Base-by-base conservation (phyloP, 768 basidiomycete species). In the Mycena galericulata region DNA sequence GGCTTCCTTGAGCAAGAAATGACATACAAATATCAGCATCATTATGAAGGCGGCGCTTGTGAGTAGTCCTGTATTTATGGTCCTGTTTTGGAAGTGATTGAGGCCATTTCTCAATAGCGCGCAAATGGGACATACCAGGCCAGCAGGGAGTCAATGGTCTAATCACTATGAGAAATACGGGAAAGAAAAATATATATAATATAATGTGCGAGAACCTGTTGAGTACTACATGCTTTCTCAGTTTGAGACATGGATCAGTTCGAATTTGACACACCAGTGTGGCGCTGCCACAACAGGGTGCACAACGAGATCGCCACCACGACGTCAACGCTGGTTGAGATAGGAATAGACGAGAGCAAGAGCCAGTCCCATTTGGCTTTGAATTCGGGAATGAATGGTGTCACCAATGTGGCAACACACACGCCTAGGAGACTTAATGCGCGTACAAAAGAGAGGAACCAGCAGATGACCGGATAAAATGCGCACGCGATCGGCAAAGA, bases 101-200 rank as follows among this genome's bases (percentile, higher is more conserved):
- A 58, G 18, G 6, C 4, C 1, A 29, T n/a, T 1, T n/a, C n/a
- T n/a, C n/a, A n/a, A n/a, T 29, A 3, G 4, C 17, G 27, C 1
- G 5, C 8, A 49, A 4, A 38, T 8, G 26, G 12, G 38, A 49
- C 45, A 22, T 49, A 49, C 58, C 58, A 62, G 6, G 62, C 62
- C 7, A 63, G 29, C 14, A 63, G 62, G 7, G 62, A 55, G 22
- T 63, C 62, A n/a, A 63, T 63, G 30, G 51, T 55, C 62, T 63
- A 4, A 4, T 1, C 27, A 63, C 34, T 6, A 30, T 45, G 11
- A 54, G 62, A 32, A 45, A 41, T 24, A 9, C 36, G 24, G 2
- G 26, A 18, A n/a, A 11, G 3, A 15, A 11, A 20, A 32, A 46
- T 34, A 34, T 2, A 27, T 17, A 17, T 3, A 30, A 26, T 40